These are phyloP conservation scores for Bipolaris cookei DNA, from an alignment of 2,329 filamentous ascomycete species.

Conservation along the genomic window DNA sequence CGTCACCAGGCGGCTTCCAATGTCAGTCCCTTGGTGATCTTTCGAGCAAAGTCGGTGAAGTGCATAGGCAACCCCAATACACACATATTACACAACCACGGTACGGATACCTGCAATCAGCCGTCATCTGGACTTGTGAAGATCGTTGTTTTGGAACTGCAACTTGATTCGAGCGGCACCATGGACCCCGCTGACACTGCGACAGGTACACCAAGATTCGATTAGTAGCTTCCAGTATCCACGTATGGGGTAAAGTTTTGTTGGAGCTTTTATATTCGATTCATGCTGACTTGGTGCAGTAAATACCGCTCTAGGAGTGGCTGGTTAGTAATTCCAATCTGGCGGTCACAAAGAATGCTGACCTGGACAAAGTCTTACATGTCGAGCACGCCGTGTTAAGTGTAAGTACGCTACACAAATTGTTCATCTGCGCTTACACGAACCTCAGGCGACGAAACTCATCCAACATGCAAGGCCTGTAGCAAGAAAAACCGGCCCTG, in stretches of 20 bases:
- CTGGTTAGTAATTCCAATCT: constrained; percentile 32
- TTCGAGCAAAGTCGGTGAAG: background rate
- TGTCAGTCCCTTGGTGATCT: constrained; percentile 4
- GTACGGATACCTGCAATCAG: constrained; percentile 5
- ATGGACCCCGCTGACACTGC: constrained; percentile 3
- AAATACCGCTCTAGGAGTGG: constrained; percentile 43
- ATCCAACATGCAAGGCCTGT: constrained; percentile 40
- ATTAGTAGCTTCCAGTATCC: constrained; percentile 5
- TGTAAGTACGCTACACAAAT: constrained; percentile 22
- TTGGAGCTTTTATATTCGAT: background rate
- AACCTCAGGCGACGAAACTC: constrained; percentile 36
- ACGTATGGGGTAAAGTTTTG: constrained; percentile 14
- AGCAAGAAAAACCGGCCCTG: constrained; percentile 41
- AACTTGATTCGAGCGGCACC: constrained; percentile 2
- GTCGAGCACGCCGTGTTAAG: constrained; percentile 42
- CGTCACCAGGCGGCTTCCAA: constrained; percentile 2
- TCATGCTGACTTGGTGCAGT: constrained; percentile 25
- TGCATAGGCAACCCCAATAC: background rate
- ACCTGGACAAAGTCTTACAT: constrained; percentile 32
- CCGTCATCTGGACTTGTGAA: background rate
- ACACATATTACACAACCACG: constrained; percentile 3
- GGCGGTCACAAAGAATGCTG: constrained; percentile 5
- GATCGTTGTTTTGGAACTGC: background rate
- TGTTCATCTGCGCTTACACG: constrained; percentile 6
- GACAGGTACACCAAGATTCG: constrained; percentile 9